phyloP scores from a whole-genome alignment of 2,329 filamentous ascomycete species.

The Grosmannia serpens region DNA sequence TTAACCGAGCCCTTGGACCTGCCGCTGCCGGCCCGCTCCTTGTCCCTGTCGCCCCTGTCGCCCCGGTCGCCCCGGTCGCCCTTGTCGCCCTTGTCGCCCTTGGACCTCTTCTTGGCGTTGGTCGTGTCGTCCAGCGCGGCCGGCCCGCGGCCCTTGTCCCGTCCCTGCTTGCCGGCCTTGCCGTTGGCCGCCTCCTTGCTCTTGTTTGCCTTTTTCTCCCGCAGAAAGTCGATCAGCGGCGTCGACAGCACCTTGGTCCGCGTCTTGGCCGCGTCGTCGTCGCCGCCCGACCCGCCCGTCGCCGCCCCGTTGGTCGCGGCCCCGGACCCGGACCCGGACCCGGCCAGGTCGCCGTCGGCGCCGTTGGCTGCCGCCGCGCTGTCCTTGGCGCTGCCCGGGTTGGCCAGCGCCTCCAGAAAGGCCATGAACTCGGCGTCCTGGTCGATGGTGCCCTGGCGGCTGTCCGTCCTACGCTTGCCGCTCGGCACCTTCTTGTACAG shows the following conservation, averaged over 20 bases:
- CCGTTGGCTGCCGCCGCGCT: slow-evolving; percentile 20
- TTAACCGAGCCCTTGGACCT: slow-evolving; percentile 47
- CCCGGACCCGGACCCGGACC: too few relatives aligned
- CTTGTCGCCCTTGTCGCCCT: background rate
- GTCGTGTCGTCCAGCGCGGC: slow-evolving; percentile 16
- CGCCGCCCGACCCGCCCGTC: slow-evolving; percentile 16
- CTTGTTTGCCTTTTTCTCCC: slow-evolving; percentile 80
- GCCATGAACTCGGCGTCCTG: slow-evolving; percentile 92
- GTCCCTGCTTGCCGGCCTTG: slow-evolving; percentile 40
- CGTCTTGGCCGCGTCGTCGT: slow-evolving; percentile 35
- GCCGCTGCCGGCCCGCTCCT: slow-evolving; percentile 33
- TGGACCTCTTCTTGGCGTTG: slow-evolving; percentile 16
- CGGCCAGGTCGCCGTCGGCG: background rate
- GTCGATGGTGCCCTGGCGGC: slow-evolving; percentile 87
- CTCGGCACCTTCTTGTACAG: slow-evolving; percentile 74
- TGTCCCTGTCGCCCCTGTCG: slow-evolving; percentile 8
- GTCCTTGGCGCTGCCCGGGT: slow-evolving; percentile 39
- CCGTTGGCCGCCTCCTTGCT: slow-evolving; percentile 43
- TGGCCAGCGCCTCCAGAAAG: slow-evolving; percentile 79
- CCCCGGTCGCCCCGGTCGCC: background rate
- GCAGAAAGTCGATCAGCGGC: slow-evolving; percentile 78
- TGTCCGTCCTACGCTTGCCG: slow-evolving; percentile 64
- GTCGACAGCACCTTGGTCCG: slow-evolving; percentile 63
- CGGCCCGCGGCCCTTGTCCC: slow-evolving; percentile 38
- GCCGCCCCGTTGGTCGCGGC: background rate